Percentiles rank a stretch among this genome's conserved stretches.
phyloP scores from a whole-genome alignment of 2,329 filamentous ascomycete genomes.

The Magnaporthiopsis rhizophila region DNA sequence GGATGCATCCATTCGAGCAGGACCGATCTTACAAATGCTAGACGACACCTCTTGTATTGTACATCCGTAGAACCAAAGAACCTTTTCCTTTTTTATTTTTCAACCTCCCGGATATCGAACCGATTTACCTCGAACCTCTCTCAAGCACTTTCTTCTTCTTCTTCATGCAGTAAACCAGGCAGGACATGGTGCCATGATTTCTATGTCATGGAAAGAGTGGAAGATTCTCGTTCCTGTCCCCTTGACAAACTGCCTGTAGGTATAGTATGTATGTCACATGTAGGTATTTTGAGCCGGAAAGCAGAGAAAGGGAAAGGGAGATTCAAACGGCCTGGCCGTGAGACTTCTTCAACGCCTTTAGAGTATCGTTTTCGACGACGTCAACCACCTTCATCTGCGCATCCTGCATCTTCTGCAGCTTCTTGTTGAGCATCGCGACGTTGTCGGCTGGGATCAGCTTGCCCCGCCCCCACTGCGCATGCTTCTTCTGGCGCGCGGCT shows the following conservation, averaged over 20 bases:
- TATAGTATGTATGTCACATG: neutral
- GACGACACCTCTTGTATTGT: neutral
- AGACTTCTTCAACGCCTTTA: conserved; percentile 30
- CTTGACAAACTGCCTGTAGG: neutral
- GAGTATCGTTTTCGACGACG: conserved; percentile 37
- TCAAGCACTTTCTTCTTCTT: no score
- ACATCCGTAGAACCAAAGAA: neutral
- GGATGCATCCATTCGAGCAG: neutral
- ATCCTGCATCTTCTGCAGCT: conserved; percentile 43
- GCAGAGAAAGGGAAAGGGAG: neutral
- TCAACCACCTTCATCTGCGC: conserved; percentile 46
- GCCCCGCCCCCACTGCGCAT: conserved; percentile 41
- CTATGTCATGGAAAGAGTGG: neutral
- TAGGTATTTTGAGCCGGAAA: neutral
- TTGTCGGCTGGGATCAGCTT: conserved; percentile 35
- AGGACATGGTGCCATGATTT: neutral
- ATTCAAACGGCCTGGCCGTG: conserved; percentile 6
- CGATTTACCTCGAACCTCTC: no score
- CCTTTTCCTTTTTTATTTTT: no score
- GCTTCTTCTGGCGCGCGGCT: conserved; percentile 35
- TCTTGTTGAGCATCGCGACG: conserved; percentile 30
- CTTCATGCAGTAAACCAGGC: no score
- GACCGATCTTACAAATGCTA: neutral
- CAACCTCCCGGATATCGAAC: no score
- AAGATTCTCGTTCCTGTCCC: neutral